These are phyloP conservation scores for Lasiodiplodia citricola DNA, from an alignment of 2,329 filamentous ascomycete species.

Conservation along the genomic window DNA sequence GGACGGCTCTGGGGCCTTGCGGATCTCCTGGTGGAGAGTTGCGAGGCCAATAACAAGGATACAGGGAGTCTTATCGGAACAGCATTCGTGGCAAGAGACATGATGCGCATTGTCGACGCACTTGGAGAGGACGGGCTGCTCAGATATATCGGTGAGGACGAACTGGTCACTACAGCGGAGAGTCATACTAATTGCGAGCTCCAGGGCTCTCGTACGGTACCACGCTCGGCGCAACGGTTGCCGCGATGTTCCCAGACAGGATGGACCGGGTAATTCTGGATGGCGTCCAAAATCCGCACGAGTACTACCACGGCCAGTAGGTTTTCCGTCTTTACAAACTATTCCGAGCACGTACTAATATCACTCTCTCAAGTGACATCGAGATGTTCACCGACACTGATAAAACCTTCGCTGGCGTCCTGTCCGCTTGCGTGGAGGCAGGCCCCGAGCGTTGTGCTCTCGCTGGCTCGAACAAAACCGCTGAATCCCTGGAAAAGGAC, in stretches of 20 bases:
- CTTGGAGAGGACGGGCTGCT: conserved; percentile 48
- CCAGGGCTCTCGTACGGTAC: conserved; percentile 56
- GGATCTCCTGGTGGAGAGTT: background rate
- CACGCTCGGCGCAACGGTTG: conserved; percentile 44
- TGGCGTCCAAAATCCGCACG: conserved; percentile 52
- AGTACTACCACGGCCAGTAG: conserved; percentile 51
- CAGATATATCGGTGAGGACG: conserved; percentile 38
- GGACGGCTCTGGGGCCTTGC: conserved; percentile 27
- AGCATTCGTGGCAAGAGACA: conserved; percentile 51
- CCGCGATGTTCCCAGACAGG: conserved; percentile 45
- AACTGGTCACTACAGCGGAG: background rate
- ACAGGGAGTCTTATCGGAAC: conserved; percentile 49
- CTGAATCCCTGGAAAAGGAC: conserved; percentile 40
- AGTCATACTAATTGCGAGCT: conserved; percentile 34
- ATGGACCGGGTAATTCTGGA: conserved; percentile 48
- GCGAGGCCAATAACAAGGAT: conserved; percentile 29
- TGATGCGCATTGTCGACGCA: conserved; percentile 53
- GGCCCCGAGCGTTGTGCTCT: conserved; percentile 49
- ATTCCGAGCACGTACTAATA: background rate
- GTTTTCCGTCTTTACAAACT: background rate
- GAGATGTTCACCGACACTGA: conserved; percentile 45
- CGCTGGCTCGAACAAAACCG: conserved; percentile 37
- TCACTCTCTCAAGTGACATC: background rate
- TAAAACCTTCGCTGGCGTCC: conserved; percentile 50
- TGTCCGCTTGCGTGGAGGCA: conserved; percentile 49